Base-by-base conservation (phyloP, 2,329 filamentous ascomycete genomes). In the Xylaria sp. region DNA sequence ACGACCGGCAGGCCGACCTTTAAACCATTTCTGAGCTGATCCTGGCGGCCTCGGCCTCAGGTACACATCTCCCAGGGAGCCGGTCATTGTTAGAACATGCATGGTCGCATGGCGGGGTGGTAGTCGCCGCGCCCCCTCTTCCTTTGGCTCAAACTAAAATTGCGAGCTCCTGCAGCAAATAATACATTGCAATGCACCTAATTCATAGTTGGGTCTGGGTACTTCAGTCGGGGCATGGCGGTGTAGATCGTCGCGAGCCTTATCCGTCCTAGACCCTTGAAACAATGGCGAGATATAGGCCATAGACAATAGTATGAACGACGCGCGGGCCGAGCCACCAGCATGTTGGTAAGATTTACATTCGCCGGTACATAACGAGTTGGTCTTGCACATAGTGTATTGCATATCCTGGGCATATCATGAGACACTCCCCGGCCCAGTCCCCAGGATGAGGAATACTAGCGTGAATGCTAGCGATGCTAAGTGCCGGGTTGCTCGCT, bases 231-330 rank as follows among this genome's bases (percentile, higher is more conserved):
- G 31, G 48, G 21, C 25, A 46, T 44, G 29, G 62, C 62, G 58
- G 62, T 64, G 62, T 58, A 58, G 58, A 60, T 64, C 57, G 47
- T 48, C 54, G 23, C 61, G 43, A 64, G 62, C 58, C 58, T 61
- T 61, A 61, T 64, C 47, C 43, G 38, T 13, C 31, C 35, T 23
- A 17, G 41, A 64, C 53, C 62, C 52, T 64, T 61, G 58, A 58
- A 61, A 63, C 54, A 62, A 62, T 54, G 38, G 31, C 29, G n/a
- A 33, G 19, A 21, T 29, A 31, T 46, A 49, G 33, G 25, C 44
- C 48, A 33, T 17, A 44, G 37, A 17, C 48, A 54, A 54, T 54
- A 58, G 52, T 51, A 35, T 52, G 15, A 23, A 38, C 15, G 33
- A 59, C 19, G 27, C 43, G 51, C 43, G 54, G 49, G 48, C 43